Percentiles rank a stretch among this genome's conserved stretches.
phyloP scores from a whole-genome alignment of 768 basidiomycete species.

The Pleurotus ostreatus region DNA sequence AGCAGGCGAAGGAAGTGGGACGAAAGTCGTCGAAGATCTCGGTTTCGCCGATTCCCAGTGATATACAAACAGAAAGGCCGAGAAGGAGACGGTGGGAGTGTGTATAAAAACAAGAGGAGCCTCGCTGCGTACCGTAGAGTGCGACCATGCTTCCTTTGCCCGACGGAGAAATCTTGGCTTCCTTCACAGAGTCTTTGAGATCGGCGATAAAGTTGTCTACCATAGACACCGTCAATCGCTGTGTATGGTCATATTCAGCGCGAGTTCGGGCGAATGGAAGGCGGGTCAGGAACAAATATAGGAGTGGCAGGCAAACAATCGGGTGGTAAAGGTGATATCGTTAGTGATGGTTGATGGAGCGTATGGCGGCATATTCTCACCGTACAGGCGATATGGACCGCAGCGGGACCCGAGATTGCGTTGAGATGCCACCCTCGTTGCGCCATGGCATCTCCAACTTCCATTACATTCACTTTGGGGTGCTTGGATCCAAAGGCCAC shows the following conservation, averaged over 20 bases:
- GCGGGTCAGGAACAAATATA: background rate
- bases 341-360: too few relatives aligned
- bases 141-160: constrained; percentile 88
- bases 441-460: constrained; percentile 87
- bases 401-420: constrained; percentile 72
- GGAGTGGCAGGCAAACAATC: background rate
- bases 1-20: background rate
- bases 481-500: constrained; percentile 80
- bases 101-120: constrained; percentile 9
- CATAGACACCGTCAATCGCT: constrained; percentile 77
- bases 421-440: constrained; percentile 91
- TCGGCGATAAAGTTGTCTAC: constrained; percentile 83
- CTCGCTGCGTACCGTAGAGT: constrained; percentile 67
- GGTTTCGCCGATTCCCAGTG: background rate
- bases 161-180: constrained; percentile 60
- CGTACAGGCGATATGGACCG: constrained; percentile 92
- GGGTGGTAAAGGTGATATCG: background rate
- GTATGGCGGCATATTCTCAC: constrained; percentile 38
- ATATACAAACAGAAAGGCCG: background rate
- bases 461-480: constrained; percentile 66
- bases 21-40: background rate
- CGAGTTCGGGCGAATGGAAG: constrained; percentile 1
- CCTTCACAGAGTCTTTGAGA: constrained; percentile 70
- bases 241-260: constrained; percentile 6
- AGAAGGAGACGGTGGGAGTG: background rate